Evolutionary conservation across 768 basidiomycete genomes (phyloP), one percentile per base, ranked within the genome.

Genomic region (Piloderma croceum): DNA sequence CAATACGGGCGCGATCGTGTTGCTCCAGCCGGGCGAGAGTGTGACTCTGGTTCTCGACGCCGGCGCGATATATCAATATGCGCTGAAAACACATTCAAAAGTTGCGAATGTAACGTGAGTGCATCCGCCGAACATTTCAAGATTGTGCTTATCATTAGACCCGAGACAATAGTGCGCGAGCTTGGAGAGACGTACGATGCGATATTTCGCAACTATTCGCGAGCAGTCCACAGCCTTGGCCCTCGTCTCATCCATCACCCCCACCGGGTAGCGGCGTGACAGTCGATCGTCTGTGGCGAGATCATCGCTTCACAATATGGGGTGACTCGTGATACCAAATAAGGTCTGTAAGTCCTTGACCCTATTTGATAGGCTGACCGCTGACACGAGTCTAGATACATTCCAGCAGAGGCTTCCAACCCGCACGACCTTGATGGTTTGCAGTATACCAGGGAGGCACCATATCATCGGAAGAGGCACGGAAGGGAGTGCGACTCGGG

Each of bases 61-160:
- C 15, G 82, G 83, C 5, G 71, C 73, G 17, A 62, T 76, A 27
- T 85, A 85, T 65, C 73, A 74, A 52, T 83, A 85, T 57, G 80
- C 77, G 24, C 63, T 85, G 43, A 83, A 83, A 58, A 70, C 70
- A 45, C 73, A 69, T 47, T 72, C 74, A 36, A 79, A 77, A 52
- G 81, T 83, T 21, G 79, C 73, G 43, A 78, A 79, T 55, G 73
- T 85, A 60, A 81, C 79, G 82, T 83, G 60, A 52, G 80, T 65
- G 31, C 37, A 22, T n/a, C 17, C 41, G 19, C 42, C 15, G 48
- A n/a, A n/a, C n/a, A n/a, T n/a, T n/a, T n/a, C n/a, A n/a, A n/a
- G n/a, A 11, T n/a, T 40, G 27, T 39, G 6, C 17, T 17, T 27
- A 13, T 37, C 21, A 11, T 25, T 18, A 45, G n/a, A n/a, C n/a